Conservation (phyloP, 1,139 yeast species). For the Lodderomyces elongisporus region DNA sequence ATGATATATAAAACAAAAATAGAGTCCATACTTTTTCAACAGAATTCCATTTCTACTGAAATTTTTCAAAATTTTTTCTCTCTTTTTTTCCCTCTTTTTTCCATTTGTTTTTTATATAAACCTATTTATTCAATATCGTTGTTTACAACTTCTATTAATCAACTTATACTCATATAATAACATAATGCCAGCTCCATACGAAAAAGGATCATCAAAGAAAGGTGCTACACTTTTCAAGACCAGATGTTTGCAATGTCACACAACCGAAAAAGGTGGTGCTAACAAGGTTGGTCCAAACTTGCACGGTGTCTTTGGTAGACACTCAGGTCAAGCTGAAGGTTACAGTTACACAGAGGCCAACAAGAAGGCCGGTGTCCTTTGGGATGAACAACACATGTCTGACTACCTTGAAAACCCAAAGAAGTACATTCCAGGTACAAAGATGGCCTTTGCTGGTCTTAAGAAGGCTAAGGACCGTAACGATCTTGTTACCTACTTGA, state of each 20-base stretch:
- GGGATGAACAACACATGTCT: conserved; percentile 86
- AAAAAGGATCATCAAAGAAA: conserved; percentile 85
- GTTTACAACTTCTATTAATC: no score
- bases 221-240: conserved; percentile 99
- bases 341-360: conserved; percentile 97
- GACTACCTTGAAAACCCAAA: conserved; percentile 99
- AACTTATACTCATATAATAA: no score
- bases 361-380: conserved; percentile 88
- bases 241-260: conserved; percentile 99
- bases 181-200: conserved; percentile 59
- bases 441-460: conserved; percentile 99
- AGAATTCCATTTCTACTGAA: no score
- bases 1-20: no score
- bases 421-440: conserved; percentile 99
- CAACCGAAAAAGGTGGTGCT: conserved; percentile 92
- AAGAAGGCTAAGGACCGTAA: conserved; percentile 99
- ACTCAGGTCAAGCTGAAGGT: conserved; percentile 88
- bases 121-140: not conserved
- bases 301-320: conserved; percentile 90
- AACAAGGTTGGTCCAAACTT: conserved; percentile 99
- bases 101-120: not conserved
- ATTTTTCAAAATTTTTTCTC: no score
- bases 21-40: no score
- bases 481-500: conserved; percentile 89
- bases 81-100: no score